phyloP scores from a whole-genome alignment of 345 rosid species.

The Rhizophora mangle region DNA sequence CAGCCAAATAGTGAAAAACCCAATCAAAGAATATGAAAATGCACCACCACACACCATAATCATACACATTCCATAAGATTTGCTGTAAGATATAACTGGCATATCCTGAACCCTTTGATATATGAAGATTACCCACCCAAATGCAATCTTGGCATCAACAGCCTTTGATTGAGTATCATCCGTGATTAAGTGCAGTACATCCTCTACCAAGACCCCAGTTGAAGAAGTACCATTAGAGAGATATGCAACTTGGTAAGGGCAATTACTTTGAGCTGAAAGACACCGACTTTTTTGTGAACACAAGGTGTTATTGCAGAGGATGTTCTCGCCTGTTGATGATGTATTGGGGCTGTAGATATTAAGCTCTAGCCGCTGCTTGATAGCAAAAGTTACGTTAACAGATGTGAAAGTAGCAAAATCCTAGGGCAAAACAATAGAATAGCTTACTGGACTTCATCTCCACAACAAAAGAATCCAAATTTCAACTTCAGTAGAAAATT shows the following conservation, averaged over 20 bases:
- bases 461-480: not conserved
- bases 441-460: too few relatives aligned
- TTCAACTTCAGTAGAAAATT: not conserved
- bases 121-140: slow-evolving; percentile 49
- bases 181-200: slow-evolving; percentile 55
- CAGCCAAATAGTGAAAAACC: too few relatives aligned
- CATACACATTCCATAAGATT: not conserved
- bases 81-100: not conserved
- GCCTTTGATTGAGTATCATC: slow-evolving; percentile 36
- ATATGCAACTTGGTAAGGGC: slow-evolving; percentile 61
- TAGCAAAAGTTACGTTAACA: not conserved
- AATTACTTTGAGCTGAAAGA: slow-evolving; percentile 43
- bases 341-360: slow-evolving; percentile 69
- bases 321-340: slow-evolving; percentile 59
- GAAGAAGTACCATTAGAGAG: slow-evolving; percentile 72
- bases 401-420: not conserved
- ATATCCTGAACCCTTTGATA: not conserved
- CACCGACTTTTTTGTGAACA: slow-evolving; percentile 48
- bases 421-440: not conserved
- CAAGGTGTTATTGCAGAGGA: slow-evolving; percentile 57
- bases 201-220: slow-evolving; percentile 66
- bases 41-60: not conserved
- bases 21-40: not conserved
- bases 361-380: slow-evolving; percentile 44
- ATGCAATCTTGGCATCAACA: slow-evolving; percentile 45